Conservation (phyloP, 257 asterid species). For the Lantana camara region DNA sequence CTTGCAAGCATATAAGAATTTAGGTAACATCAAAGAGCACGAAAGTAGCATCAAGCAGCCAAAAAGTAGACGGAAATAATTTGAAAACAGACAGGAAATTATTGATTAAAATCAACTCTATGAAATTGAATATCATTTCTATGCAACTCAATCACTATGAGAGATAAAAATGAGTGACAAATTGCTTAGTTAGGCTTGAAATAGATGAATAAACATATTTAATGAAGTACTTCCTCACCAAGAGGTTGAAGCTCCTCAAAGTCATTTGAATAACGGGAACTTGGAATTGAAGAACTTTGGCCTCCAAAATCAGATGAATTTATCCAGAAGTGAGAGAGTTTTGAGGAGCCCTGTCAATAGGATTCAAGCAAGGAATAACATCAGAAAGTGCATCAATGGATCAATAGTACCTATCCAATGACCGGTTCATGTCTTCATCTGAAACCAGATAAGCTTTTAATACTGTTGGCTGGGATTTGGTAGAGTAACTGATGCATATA, state of each 20-base stretch:
- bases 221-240: slow-evolving; percentile 46
- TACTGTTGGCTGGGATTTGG: too few species aligned
- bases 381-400: slow-evolving; percentile 13
- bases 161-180: background rate
- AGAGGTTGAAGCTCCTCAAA: slow-evolving; percentile 97
- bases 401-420: too few species aligned
- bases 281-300: slow-evolving; percentile 59
- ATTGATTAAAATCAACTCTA: background rate
- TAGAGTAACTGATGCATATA: too few species aligned
- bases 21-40: slow-evolving; percentile 7
- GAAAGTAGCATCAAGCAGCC: slow-evolving; percentile 19
- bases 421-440: too few species aligned
- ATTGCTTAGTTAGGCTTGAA: background rate
- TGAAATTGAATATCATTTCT: slow-evolving; percentile 14
- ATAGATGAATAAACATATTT: slow-evolving; percentile 3
- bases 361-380: slow-evolving; percentile 23
- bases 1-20: slow-evolving; percentile 6
- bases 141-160: slow-evolving; percentile 3
- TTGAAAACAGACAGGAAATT: background rate
- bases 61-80: background rate
- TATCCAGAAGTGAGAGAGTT: slow-evolving; percentile 73
- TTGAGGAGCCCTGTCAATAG: slow-evolving; percentile 65
- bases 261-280: slow-evolving; percentile 84
- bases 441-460: too few species aligned
- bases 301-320: slow-evolving; percentile 58